phyloP scores from a whole-genome alignment of 208 protist species.

The Trypanosoma grayi region DNA sequence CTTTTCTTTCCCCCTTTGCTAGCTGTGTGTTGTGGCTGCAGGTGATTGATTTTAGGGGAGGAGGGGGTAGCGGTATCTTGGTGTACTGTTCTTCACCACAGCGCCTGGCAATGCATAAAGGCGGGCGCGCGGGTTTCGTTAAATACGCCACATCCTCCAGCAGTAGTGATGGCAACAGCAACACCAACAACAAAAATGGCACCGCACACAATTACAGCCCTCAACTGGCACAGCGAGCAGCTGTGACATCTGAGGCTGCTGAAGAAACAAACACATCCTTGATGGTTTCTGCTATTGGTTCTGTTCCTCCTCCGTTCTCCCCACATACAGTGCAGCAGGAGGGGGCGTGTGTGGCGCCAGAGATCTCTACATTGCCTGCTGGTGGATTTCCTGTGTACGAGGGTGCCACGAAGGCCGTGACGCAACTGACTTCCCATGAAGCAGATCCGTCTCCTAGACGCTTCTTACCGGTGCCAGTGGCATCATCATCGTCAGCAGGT shows the following conservation, averaged over 20 bases:
- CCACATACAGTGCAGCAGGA: too few relatives aligned
- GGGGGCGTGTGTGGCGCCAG: too few relatives aligned
- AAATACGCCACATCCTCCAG: slow-evolving; percentile 13
- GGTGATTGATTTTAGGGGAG: neutral
- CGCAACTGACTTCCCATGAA: too few relatives aligned
- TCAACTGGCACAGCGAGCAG: neutral
- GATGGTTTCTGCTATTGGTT: too few relatives aligned
- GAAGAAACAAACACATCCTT: too few relatives aligned
- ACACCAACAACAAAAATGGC: neutral
- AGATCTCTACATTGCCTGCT: too few relatives aligned
- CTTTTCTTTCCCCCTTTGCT: too few relatives aligned
- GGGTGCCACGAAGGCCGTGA: too few relatives aligned
- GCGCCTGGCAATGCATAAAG: neutral
- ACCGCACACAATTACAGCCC: neutral
- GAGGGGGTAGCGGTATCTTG: neutral
- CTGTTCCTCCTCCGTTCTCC: too few relatives aligned
- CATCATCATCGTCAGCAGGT: too few relatives aligned
- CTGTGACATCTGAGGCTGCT: neutral
- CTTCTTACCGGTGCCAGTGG: neutral
- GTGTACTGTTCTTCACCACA: neutral
- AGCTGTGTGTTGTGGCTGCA: too few relatives aligned
- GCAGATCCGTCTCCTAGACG: neutral
- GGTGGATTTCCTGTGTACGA: too few relatives aligned
- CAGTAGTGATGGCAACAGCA: neutral
- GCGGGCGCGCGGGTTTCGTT: neutral